These are phyloP conservation scores for Narthecium ossifragum DNA, from an alignment of 106 monocot species.

Conservation along the genomic window DNA sequence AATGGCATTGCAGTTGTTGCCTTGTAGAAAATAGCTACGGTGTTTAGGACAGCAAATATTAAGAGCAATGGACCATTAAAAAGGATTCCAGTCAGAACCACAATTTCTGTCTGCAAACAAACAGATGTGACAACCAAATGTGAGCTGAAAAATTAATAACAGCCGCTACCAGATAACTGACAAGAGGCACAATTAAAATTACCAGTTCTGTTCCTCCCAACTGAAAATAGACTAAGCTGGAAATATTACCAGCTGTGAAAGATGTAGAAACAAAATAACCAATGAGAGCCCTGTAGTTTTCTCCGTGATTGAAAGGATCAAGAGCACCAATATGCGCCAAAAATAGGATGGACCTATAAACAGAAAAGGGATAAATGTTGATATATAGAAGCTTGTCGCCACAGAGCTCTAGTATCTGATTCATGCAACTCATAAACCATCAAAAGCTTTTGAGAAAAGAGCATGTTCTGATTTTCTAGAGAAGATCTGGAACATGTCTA, in stretches of 20 bases:
- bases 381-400: neutral
- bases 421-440: too few relatives aligned
- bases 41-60: conserved; percentile 10
- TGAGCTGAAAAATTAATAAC: neutral
- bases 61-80: conserved; percentile 13
- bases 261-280: conserved; percentile 11
- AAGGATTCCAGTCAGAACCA: conserved; percentile 6
- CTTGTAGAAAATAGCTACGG: conserved; percentile 9
- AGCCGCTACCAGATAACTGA: neutral
- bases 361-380: neutral
- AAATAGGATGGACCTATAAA: conserved; percentile 9
- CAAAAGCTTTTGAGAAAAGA: too few relatives aligned
- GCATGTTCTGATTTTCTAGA: too few relatives aligned
- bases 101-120: conserved; percentile 6
- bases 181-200: neutral
- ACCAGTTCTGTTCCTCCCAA: conserved; percentile 14
- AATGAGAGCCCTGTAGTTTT: conserved; percentile 12
- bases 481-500: too few relatives aligned
- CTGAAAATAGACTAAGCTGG: conserved; percentile 12
- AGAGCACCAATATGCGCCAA: conserved; percentile 11
- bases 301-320: conserved; percentile 12
- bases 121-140: neutral
- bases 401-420: too few relatives aligned
- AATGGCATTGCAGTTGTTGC: conserved; percentile 14
- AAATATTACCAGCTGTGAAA: conserved; percentile 11